Evolutionary conservation across 2,329 filamentous ascomycete species (phyloP), one percentile per base, ranked within the genome.

Genomic region (Colletotrichum lini): DNA sequence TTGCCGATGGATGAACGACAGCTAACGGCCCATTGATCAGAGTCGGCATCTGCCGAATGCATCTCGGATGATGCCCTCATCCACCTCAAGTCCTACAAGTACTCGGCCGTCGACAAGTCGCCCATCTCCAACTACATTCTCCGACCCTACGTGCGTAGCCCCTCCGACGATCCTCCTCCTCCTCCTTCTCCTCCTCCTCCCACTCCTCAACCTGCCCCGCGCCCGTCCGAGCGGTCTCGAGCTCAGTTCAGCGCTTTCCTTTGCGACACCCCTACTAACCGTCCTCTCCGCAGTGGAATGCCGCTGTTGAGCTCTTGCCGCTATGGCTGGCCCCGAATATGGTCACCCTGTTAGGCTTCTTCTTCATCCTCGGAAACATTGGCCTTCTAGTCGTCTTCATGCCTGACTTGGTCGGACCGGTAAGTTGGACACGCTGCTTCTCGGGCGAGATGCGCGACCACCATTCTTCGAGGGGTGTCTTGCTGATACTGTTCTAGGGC

Each of bases 261-360:
- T 47, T 35, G 65, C 60, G 67, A 73, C 62, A 35, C 60, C 68
- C 69, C 74, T 57, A 74, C 73, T 74, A 73, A 74, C 65, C 45
- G 38, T 54, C 66, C 26, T 60, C 71, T 69, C 58, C 76, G 78
- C 82, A 98, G 96, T 99, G 96, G 96, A 98, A 98, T 89, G 94
- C 91, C 75, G 95, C 95, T 77, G 96, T 98, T 77, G 91, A 98
- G 80, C 84, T 98, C 52, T 84, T 99, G 77, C 96, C 96, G 74
- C 84, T 98, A 90, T 99, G 96, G 95, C 89, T 99, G 65, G 96
- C 96, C 38, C 96, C 96, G 44, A 99, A 99, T 80, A 96, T 98
- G 91, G 96, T 99, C 71, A 99, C 96, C 75, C 87, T 99, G 30
- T 83, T 98, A 58, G 96, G 96, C 70, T 99, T 98, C 88, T 91